Percentiles rank a stretch among this genome's conserved stretches.
These are phyloP conservation scores for Gentiana dahurica DNA, from an alignment of 257 asterid species.

Conservation along the genomic window DNA sequence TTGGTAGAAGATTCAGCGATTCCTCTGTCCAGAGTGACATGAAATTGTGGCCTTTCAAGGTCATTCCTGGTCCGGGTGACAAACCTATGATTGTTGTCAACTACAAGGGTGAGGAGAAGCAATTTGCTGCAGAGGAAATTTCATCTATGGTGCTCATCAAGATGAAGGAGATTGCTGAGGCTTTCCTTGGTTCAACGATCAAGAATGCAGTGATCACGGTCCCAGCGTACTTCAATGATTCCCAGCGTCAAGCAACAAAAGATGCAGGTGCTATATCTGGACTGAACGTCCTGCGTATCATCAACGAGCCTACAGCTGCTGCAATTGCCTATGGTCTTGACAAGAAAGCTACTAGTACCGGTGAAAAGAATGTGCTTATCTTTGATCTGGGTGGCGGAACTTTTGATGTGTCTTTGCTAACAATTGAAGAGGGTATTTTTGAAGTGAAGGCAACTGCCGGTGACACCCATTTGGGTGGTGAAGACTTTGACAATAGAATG, in stretches of 20 bases:
- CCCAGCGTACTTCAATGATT: conserved; percentile 38
- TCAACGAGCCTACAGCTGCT: conserved; percentile 37
- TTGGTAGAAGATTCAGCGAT: conserved; percentile 20
- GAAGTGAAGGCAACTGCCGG: conserved; percentile 37
- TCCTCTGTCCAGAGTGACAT: conserved; percentile 18
- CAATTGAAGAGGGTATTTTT: conserved; percentile 18
- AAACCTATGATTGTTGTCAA: conserved; percentile 24
- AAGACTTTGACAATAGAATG: conserved; percentile 57
- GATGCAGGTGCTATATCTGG: conserved; percentile 21
- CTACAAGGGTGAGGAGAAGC: conserved; percentile 23
- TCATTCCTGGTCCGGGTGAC: conserved; percentile 21
- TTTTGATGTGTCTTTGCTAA: conserved; percentile 31
- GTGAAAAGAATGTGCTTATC: conserved; percentile 27
- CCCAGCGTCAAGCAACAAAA: conserved; percentile 30
- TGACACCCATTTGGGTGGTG: conserved; percentile 23
- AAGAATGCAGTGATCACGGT: conserved; percentile 36
- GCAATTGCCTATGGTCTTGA: conserved; percentile 36
- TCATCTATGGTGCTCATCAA: conserved; percentile 21
- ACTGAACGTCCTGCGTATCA: conserved; percentile 30
- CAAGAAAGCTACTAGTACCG: conserved; percentile 29
- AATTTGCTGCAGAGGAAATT: conserved; percentile 23
- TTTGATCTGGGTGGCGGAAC: conserved; percentile 29
- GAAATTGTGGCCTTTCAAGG: conserved; percentile 24
- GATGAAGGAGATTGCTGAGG: conserved; percentile 24
- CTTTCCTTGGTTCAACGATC: conserved; percentile 22